Percentiles rank a stretch among this genome's conserved stretches.
phyloP scores from a whole-genome alignment of 306 rosid species.

The Pyrus pyrifolia region DNA sequence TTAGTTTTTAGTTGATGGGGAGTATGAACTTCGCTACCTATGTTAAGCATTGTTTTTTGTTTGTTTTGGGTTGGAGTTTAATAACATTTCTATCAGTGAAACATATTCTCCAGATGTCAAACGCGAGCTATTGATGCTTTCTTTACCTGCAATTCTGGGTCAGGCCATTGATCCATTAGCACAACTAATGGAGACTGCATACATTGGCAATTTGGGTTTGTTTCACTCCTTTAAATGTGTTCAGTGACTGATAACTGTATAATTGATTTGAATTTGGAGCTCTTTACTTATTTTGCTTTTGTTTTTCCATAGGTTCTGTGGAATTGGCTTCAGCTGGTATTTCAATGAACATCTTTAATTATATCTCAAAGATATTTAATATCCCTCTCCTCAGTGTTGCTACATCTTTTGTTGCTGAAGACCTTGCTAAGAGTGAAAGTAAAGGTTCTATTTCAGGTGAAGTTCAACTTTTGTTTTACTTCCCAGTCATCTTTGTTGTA shows the following conservation, averaged over 20 bases:
- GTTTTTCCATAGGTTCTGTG: slow-evolving; percentile 44
- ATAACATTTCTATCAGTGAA: slow-evolving; percentile 18
- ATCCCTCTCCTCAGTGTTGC: slow-evolving; percentile 91
- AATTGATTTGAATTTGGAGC: not conserved
- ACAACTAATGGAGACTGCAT: slow-evolving; percentile 95
- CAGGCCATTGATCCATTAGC: slow-evolving; percentile 92
- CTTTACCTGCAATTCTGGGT: slow-evolving; percentile 78
- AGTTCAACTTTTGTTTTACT: not conserved
- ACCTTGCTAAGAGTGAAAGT: slow-evolving; percentile 50
- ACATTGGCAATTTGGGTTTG: slow-evolving; percentile 78
- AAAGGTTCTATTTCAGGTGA: slow-evolving; percentile 56
- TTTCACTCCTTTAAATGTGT: not conserved
- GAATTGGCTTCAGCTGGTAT: slow-evolving; percentile 96
- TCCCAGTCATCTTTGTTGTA: not conserved
- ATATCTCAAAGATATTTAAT: slow-evolving; percentile 78
- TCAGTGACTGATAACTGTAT: not conserved
- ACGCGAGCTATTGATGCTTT: slow-evolving; percentile 58
- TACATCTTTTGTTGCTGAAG: slow-evolving; percentile 95
- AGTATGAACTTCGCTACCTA: not conserved
- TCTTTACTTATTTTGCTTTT: not conserved
- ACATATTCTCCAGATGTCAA: slow-evolving; percentile 34
- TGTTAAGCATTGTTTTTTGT: not conserved
- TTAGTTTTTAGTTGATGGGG: not conserved
- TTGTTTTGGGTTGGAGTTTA: slow-evolving; percentile 8
- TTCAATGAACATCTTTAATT: slow-evolving; percentile 78